A percentile compares a stretch with the other conserved stretches of the same genome.
These are phyloP conservation scores for Truncatella angustata DNA, from an alignment of 2,329 filamentous ascomycete genomes.

Conservation along the genomic window DNA sequence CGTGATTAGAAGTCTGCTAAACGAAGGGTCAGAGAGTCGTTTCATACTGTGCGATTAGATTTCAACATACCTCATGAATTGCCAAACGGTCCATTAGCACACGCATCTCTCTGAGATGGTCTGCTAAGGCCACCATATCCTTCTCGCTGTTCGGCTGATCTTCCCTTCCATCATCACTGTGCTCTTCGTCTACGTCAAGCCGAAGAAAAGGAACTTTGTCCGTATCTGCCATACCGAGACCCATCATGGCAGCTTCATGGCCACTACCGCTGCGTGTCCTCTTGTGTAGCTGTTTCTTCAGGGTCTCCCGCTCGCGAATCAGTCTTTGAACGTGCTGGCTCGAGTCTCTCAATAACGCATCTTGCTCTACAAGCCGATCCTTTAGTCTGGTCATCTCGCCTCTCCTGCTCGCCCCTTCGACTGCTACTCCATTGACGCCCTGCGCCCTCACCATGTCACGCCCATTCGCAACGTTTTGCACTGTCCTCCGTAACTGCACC, in stretches of 20 bases:
- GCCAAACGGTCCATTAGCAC: slow-evolving; percentile 15
- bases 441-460: slow-evolving; percentile 12
- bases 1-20: slow-evolving; percentile 2
- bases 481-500: slow-evolving; percentile 10
- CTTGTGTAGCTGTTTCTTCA: slow-evolving; percentile 12
- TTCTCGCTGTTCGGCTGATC: neutral
- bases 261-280: neutral
- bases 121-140: slow-evolving; percentile 9
- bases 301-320: slow-evolving; percentile 14
- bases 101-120: slow-evolving; percentile 16
- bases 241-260: neutral
- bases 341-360: slow-evolving; percentile 14
- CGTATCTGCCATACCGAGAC: neutral
- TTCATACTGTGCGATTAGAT: neutral
- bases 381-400: slow-evolving; percentile 14
- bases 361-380: slow-evolving; percentile 18
- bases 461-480: slow-evolving; percentile 10
- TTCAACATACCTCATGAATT: slow-evolving; percentile 10
- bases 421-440: neutral
- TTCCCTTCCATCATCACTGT: slow-evolving; percentile 1
- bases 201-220: neutral
- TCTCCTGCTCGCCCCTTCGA: neutral
- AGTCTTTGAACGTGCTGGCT: slow-evolving; percentile 14
- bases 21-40: neutral
- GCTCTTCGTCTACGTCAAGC: neutral